Evolutionary conservation across 2,329 filamentous ascomycete genomes (phyloP).

Genomic region (Nakataea oryzae): DNA sequence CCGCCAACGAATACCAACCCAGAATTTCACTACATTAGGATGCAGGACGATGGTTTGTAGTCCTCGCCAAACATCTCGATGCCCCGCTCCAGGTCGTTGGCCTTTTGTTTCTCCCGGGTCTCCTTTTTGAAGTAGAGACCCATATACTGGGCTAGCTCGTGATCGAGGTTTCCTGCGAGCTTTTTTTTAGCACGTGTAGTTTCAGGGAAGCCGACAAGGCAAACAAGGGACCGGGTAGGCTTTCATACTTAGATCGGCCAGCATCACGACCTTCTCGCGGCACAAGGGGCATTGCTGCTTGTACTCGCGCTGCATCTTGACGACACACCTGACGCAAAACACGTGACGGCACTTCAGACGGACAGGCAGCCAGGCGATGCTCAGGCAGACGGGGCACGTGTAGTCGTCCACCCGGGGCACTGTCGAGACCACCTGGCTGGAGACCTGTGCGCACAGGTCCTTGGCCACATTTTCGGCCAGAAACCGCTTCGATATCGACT

Average conservation of each 20-base stretch:
- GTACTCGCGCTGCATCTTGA: conserved; percentile 64
- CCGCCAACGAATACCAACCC: not conserved
- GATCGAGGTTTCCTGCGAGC: conserved; percentile 48
- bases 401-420: conserved; percentile 82
- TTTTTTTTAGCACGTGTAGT: conserved; percentile 14
- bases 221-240: no score
- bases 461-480: conserved; percentile 61
- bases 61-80: conserved; percentile 60
- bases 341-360: conserved; percentile 64
- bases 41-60: conserved; percentile 49
- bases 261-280: conserved; percentile 58
- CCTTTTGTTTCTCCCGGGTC: conserved; percentile 53
- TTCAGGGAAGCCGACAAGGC: conserved; percentile 20
- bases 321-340: conserved; percentile 76
- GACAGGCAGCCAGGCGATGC: conserved; percentile 74
- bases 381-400: conserved; percentile 69
- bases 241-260: conserved; percentile 53
- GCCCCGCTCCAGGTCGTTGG: conserved; percentile 67
- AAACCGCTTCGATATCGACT: conserved; percentile 47
- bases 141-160: conserved; percentile 56
- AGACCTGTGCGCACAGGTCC: conserved; percentile 65
- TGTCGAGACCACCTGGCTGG: conserved; percentile 58
- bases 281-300: conserved; percentile 68
- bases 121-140: conserved; percentile 67
- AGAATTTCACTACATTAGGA: conserved; percentile 39